Conservation (phyloP, 768 basidiomycete genomes). For the Mycena rebaudengoi region DNA sequence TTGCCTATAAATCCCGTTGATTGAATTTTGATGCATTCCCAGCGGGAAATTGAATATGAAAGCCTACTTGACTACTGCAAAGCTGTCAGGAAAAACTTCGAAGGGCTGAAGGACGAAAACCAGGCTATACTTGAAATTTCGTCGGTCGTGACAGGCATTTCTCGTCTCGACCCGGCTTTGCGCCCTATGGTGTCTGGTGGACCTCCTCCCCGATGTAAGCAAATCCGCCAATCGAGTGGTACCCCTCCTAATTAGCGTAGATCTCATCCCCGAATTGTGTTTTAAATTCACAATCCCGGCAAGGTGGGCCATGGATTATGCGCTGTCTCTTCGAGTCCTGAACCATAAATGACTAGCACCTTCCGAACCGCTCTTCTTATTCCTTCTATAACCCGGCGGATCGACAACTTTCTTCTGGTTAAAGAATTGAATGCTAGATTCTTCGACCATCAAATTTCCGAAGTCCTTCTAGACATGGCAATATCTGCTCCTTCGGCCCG, state of each 20-base stretch:
- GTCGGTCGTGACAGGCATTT: slow-evolving; percentile 57
- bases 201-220: slow-evolving; percentile 67
- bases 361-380: slow-evolving; percentile 74
- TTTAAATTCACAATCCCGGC: slow-evolving; percentile 76
- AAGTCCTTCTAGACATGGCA: slow-evolving; percentile 69
- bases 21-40: background rate
- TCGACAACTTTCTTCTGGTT: slow-evolving; percentile 79
- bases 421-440: slow-evolving; percentile 80
- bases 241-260: no score
- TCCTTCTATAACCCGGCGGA: slow-evolving; percentile 75
- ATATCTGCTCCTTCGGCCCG: slow-evolving; percentile 76
- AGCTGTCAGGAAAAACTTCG: slow-evolving; percentile 66
- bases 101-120: slow-evolving; percentile 63
- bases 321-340: no score
- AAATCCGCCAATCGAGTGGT: slow-evolving; percentile 4
- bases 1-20: slow-evolving; percentile 21
- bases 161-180: slow-evolving; percentile 67
- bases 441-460: slow-evolving; percentile 69
- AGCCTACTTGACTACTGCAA: slow-evolving; percentile 76
- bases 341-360: slow-evolving; percentile 55
- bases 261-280: slow-evolving; percentile 86
- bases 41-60: slow-evolving; percentile 70
- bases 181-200: slow-evolving; percentile 46
- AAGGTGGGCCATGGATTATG: slow-evolving; percentile 53
- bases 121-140: slow-evolving; percentile 81